Evolutionary conservation across 371 early-diverging fungal species (phyloP).

Genomic region (Mortierella sp.): DNA sequence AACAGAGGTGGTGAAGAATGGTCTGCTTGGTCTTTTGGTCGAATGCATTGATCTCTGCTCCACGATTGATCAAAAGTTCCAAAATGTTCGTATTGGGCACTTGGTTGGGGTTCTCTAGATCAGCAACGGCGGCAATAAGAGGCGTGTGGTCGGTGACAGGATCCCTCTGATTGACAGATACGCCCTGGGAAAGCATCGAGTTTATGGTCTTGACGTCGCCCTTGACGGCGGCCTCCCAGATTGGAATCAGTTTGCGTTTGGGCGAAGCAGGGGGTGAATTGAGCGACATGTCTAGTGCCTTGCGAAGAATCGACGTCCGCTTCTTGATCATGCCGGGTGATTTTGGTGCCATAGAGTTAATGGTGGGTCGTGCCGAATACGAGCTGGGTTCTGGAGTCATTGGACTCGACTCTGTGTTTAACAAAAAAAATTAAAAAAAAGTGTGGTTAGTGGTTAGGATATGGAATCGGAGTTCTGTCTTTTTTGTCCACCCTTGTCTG

Average conservation of each 20-base stretch:
- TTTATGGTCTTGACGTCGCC: constrained; percentile 44
- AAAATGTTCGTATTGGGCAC: constrained; percentile 35
- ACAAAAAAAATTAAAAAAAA: neutral
- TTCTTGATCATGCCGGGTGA: constrained; percentile 28
- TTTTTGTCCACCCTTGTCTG: neutral
- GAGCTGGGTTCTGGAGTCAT: constrained; percentile 15
- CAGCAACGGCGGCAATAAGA: constrained; percentile 61
- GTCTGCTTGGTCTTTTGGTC: constrained; percentile 55
- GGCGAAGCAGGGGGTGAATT: constrained; percentile 49
- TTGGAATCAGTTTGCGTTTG: constrained; percentile 36
- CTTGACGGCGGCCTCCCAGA: constrained; percentile 52
- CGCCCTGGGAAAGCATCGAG: constrained; percentile 41
- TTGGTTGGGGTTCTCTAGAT: constrained; percentile 55
- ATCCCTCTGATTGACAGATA: constrained; percentile 63
- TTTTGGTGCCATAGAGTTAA: constrained; percentile 30
- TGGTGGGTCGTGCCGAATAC: constrained; percentile 12
- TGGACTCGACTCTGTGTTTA: constrained; percentile 20
- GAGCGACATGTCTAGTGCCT: constrained; percentile 53
- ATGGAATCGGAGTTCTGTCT: neutral
- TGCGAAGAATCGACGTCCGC: constrained; percentile 44
- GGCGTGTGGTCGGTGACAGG: constrained; percentile 65
- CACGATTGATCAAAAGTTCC: constrained; percentile 52
- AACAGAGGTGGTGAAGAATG: constrained; percentile 46
- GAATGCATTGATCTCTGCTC: constrained; percentile 55
- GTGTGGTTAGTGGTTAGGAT: neutral